Percentiles rank a stretch among this genome's conserved stretches.
Conservation (phyloP, 768 basidiomycete species). For the Tricholoma sp. region DNA sequence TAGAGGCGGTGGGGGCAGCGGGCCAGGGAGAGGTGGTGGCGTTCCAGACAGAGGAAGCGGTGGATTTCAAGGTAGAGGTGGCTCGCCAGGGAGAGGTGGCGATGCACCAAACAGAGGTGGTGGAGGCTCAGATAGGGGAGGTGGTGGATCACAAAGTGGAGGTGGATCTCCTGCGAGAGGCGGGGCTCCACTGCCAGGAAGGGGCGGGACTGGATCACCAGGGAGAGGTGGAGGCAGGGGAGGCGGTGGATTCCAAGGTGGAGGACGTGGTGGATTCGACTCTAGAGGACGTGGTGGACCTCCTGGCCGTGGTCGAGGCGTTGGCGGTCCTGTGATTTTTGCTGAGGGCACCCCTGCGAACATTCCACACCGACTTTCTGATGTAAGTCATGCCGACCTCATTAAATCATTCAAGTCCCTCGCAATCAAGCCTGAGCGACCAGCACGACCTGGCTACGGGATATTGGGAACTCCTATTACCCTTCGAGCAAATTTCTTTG, state of each 20-base stretch:
- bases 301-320: slow-evolving; percentile 18
- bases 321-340: slow-evolving; percentile 33
- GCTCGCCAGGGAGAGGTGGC: slow-evolving; percentile 1
- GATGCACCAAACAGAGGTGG: slow-evolving; percentile 6
- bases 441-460: slow-evolving; percentile 55
- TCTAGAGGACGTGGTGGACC: slow-evolving; percentile 18
- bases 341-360: slow-evolving; percentile 28
- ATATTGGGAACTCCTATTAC: slow-evolving; percentile 41
- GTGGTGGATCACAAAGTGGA: not conserved
- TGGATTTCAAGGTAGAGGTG: not conserved
- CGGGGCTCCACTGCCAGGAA: not conserved
- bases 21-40: not conserved
- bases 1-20: slow-evolving; percentile 6
- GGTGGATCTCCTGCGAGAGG: not conserved
- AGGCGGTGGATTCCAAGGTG: slow-evolving; percentile 18
- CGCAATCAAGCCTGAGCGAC: slow-evolving; percentile 29
- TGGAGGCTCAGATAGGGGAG: not conserved
- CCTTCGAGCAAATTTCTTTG: slow-evolving; percentile 61
- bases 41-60: slow-evolving; percentile 3
- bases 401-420: slow-evolving; percentile 33
- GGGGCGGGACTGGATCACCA: not conserved
- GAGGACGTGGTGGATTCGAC: slow-evolving; percentile 18
- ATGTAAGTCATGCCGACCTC: slow-evolving; percentile 30
- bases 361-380: slow-evolving; percentile 30
- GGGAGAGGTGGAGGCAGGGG: slow-evolving; percentile 14